Evolutionary conservation across 495 filamentous ascomycete genomes (phyloP), one percentile per base, ranked within the genome.

Genomic region (Physcia stellaris): DNA sequence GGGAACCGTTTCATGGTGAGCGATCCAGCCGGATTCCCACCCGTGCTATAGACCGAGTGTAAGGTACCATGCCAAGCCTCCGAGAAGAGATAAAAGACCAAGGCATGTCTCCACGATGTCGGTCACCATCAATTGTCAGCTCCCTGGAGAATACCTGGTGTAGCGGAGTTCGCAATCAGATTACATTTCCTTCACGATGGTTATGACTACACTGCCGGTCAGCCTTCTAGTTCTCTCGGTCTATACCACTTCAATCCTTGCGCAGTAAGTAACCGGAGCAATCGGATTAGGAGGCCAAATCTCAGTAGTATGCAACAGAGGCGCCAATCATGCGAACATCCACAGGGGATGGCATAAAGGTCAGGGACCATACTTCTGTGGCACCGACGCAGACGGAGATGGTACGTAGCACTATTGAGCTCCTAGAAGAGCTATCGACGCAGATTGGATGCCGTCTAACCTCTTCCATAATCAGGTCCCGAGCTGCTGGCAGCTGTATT

Each of bases 81-180:
- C 33, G 18, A 35, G 11, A 11, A 21, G 13, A 22, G 13, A 15
- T n/a, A 35, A 21, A 35, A 35, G 18, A 10, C 18, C 24, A 22
- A 12, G 9, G 4, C 20, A 9, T 18, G 2, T 19, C 33, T 21
- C n/a, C 13, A 11, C 11, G 17, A 2, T 15, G n/a, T 35, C 24
- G 13, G 18, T 22, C 33, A 9, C 5, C 33, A 35, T 11, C 3
- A 12, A 15, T 15, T n/a, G 33, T 35, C 17, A 15, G 7, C 11
- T 20, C 35, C 35, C 35, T 37, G 35, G 35, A 27, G 35, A 6
- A 26, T 37, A 37, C 35, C 35, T 26, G 35, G 35, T 24, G 35
- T 37, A 37, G 28, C 35, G 35, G 35, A 37, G 5, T 16, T 18
- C 35, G 13, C 34, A 17, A 37, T 24, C 34, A 24, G 9, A 37